Base-by-base conservation (phyloP, 2,329 filamentous ascomycete genomes). In the Cadophora sp. region DNA sequence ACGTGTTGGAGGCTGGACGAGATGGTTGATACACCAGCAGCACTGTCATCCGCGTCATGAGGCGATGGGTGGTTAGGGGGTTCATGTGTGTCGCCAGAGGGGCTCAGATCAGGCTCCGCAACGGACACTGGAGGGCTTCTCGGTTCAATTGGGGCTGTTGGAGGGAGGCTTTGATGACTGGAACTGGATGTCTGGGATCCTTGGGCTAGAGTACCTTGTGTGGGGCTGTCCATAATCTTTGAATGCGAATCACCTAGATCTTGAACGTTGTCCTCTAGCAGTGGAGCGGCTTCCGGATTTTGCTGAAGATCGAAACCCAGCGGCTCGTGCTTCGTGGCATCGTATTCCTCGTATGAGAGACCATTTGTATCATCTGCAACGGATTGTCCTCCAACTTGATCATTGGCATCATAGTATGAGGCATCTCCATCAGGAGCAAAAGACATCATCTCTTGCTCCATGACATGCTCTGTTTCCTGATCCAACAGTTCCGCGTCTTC, bases 1-100 rank as follows among this genome's bases (percentile, higher is more conserved):
- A 88, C 81, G 56, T 75, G 85, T 78, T 16, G 81, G 67, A 60
- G 22, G 24, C 41, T 62, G 6, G 60, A 47, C 7, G 39, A 6
- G 11, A 27, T 13, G 1, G 14, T 20, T 24, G 39, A 6, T 16
- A 14, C 20, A 24, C 50, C 43, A 30, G 45, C 39, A 39, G 50
- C 13, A 9, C 45, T 39, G 39, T 55, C 53, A 2, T 51, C 20
- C 22, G 60, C 36, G 33, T n/a, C 18, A 55, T 60, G 36, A 6
- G 51, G 61, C 18, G 20, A 43, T 22, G 4, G 8, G 9, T 8
- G 14, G 20, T 27, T 20, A 45, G 50, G 27, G 22, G 48, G 39
- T 27, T 59, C 41, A 24, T 27, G 22, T 41, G 33, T n/a, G 43
- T 9, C 47, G 18, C 39, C n/a, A 30, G 43, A 58, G 36, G 50